These are phyloP conservation scores for Aspergillus amoenus DNA, from an alignment of 2,329 filamentous ascomycete species.

Conservation along the genomic window DNA sequence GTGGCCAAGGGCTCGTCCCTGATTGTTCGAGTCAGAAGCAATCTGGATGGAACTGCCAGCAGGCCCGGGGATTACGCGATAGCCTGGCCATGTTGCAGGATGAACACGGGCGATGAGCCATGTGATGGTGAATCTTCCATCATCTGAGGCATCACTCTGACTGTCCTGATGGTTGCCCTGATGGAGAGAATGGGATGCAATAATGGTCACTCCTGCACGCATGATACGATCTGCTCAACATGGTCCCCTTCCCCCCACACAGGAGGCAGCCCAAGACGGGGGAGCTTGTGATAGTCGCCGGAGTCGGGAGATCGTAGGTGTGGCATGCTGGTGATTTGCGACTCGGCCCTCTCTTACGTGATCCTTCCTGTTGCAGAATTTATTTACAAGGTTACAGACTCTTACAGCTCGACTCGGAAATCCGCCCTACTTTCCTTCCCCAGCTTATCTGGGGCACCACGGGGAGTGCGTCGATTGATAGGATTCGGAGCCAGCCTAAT, in stretches of 20 bases:
- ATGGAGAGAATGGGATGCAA: conserved; percentile 5
- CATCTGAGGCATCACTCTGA: conserved; percentile 11
- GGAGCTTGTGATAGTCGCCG: conserved; percentile 1
- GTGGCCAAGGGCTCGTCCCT: conserved; percentile 7
- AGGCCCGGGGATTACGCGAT: conserved; percentile 6
- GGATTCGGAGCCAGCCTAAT: conserved; percentile 17
- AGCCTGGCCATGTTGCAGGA: conserved; percentile 4
- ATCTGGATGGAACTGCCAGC: background rate
- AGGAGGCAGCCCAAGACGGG: conserved; percentile 1
- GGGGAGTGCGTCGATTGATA: conserved; percentile 17
- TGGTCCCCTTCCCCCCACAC: background rate
- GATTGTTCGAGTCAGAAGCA: background rate
- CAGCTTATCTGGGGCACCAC: conserved; percentile 18
- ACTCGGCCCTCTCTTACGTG: conserved; percentile 1
- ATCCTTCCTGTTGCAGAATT: background rate
- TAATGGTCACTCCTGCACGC: conserved; percentile 10
- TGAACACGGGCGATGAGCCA: conserved; percentile 5
- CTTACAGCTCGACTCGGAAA: background rate
- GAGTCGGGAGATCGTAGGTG: conserved; percentile 3
- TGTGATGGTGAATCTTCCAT: conserved; percentile 16
- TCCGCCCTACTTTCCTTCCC: conserved; percentile 11
- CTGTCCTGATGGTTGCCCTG: conserved; percentile 1
- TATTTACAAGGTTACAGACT: too few relatives aligned
- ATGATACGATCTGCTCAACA: conserved; percentile 11
- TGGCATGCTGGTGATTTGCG: background rate